These are phyloP conservation scores for Pythium chondricola DNA, from an alignment of 352 stramenopile genomes.

Conservation along the genomic window DNA sequence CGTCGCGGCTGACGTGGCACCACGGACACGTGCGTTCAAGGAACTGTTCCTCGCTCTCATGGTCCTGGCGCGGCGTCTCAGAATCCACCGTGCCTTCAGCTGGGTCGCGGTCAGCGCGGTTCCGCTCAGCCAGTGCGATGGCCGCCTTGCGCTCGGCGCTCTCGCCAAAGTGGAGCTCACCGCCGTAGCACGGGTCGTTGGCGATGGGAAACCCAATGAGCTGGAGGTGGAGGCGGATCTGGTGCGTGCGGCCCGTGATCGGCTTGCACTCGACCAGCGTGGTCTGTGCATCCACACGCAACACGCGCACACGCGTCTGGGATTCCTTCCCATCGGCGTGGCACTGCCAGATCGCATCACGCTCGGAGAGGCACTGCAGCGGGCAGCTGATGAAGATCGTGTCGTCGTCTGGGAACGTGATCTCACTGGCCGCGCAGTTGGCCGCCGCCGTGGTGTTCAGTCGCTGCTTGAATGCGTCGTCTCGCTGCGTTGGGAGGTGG, in stretches of 20 bases:
- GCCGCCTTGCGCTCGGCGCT: slow-evolving; percentile 31
- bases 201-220: slow-evolving; percentile 91
- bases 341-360: slow-evolving; percentile 81
- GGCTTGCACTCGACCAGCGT: slow-evolving; percentile 91
- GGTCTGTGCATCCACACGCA: slow-evolving; percentile 52
- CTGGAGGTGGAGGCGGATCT: slow-evolving; percentile 96
- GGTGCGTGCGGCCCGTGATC: slow-evolving; percentile 94
- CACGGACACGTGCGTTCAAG: slow-evolving; percentile 73
- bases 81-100: slow-evolving; percentile 45
- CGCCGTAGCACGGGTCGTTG: slow-evolving; percentile 97
- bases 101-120: slow-evolving; percentile 19
- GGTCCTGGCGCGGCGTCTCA: slow-evolving; percentile 37
- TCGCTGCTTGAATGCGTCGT: slow-evolving; percentile 27
- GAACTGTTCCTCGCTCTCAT: slow-evolving; percentile 67
- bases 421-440: slow-evolving; percentile 39
- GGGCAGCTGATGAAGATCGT: slow-evolving; percentile 77
- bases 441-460: slow-evolving; percentile 29
- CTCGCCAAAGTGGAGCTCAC: slow-evolving; percentile 89
- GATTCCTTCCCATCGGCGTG: slow-evolving; percentile 75
- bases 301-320: slow-evolving; percentile 62
- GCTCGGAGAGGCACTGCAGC: slow-evolving; percentile 71
- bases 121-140: slow-evolving; percentile 45
- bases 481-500: slow-evolving; percentile 63
- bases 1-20: slow-evolving; percentile 55
- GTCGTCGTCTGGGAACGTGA: slow-evolving; percentile 46